Conservation (phyloP, 129 eudicot species). For the sunflower (Helianthus annuus) region DNA sequence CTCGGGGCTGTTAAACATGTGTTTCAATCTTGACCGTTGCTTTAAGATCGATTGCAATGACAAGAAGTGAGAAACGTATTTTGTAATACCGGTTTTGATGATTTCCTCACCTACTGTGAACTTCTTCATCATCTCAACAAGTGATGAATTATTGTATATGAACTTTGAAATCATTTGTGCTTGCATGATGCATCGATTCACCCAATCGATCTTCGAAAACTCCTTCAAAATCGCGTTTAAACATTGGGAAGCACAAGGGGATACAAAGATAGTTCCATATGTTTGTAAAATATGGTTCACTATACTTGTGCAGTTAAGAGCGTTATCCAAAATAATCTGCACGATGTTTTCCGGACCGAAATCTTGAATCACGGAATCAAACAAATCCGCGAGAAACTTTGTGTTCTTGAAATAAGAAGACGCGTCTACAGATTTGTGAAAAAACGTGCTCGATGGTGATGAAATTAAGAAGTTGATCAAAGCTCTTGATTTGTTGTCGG, state of each 20-base stretch:
- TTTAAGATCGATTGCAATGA: conserved; percentile 67
- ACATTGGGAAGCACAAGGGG: conserved; percentile 94
- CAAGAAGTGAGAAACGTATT: conserved; percentile 68
- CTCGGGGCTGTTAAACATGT: conserved; percentile 87
- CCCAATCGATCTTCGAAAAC: conserved; percentile 87
- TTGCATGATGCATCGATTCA: conserved; percentile 65
- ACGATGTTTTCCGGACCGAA: conserved; percentile 83
- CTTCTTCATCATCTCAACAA: conserved; percentile 77
- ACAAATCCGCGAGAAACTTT: conserved; percentile 65
- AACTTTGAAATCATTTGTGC: conserved; percentile 79
- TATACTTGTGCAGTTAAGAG: conserved; percentile 63
- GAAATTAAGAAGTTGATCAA: conserved; percentile 80
- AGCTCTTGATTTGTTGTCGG: conserved; percentile 84
- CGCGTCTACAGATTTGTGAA: conserved; percentile 87
- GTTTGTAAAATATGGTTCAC: conserved; percentile 73
- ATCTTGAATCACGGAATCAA: conserved; percentile 82
- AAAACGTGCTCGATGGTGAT: conserved; percentile 81
- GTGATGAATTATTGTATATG: conserved; percentile 56
- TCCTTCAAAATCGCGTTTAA: conserved; percentile 81
- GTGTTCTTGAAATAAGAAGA: conserved; percentile 70
- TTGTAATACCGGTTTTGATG: conserved; percentile 76
- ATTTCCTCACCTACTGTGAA: conserved; percentile 73
- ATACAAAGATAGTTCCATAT: conserved; percentile 68
- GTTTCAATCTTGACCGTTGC: conserved; percentile 76
- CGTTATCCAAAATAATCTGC: conserved; percentile 76